Conservation (phyloP, 148 eudicot species). For the Rhododendron griersonianum region DNA sequence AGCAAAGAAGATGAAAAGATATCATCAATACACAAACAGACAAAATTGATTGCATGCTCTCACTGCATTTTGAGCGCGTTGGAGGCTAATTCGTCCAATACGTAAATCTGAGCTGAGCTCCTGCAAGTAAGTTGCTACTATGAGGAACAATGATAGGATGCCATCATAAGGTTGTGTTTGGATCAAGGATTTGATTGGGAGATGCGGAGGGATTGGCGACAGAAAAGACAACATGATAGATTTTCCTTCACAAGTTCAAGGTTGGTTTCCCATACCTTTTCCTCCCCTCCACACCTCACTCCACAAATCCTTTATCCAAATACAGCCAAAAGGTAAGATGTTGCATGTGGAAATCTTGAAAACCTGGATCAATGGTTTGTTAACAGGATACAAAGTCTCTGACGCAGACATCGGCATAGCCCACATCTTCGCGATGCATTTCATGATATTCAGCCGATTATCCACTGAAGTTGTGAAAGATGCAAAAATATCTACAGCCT, state of each 20-base stretch:
- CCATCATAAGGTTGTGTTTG: not conserved
- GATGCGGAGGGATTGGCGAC: not conserved
- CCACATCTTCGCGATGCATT: constrained; percentile 63
- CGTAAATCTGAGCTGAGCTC: constrained; percentile 42
- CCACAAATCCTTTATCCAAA: not conserved
- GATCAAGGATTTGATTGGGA: not conserved
- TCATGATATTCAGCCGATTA: constrained; percentile 45
- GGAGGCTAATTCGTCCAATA: constrained; percentile 66
- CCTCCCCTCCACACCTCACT: not conserved
- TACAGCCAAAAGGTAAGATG: not conserved
- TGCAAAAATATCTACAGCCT: constrained; percentile 94
- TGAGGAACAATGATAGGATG: constrained; percentile 10
- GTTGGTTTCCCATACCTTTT: not conserved
- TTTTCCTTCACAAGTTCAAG: not conserved
- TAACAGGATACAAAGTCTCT: constrained; percentile 45
- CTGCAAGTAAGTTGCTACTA: constrained; percentile 33
- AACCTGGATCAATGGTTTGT: constrained; percentile 75
- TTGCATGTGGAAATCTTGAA: not conserved
- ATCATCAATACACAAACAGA: not conserved
- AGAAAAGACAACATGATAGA: not conserved
- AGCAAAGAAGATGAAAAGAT: constrained; percentile 7
- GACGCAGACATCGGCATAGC: constrained; percentile 33
- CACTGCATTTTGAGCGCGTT: constrained; percentile 37
- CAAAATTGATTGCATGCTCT: constrained; percentile 21
- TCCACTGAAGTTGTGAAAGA: constrained; percentile 54